These are phyloP conservation scores for Drosera capensis DNA, from an alignment of 148 eudicot genomes.

Conservation along the genomic window DNA sequence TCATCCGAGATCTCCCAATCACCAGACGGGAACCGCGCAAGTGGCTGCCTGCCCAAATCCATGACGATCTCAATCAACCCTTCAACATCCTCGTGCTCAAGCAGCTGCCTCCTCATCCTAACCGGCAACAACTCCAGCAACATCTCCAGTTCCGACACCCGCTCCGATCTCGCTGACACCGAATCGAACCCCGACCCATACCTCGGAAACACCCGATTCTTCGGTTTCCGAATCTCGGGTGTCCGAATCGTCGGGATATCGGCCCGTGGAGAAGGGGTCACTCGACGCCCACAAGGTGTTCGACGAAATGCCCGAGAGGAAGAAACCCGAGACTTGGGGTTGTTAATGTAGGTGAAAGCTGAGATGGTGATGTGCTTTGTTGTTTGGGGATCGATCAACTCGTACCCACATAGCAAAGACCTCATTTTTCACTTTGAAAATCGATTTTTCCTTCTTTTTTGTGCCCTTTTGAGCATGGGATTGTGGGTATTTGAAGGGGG, in stretches of 20 bases:
- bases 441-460: too few relatives aligned
- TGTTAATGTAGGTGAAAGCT: constrained; percentile 27
- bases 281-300: constrained; percentile 28
- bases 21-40: constrained; percentile 89
- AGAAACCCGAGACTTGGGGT: constrained; percentile 11
- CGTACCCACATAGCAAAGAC: constrained; percentile 45
- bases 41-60: constrained; percentile 91
- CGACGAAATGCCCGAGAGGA: constrained; percentile 68
- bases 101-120: constrained; percentile 55
- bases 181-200: constrained; percentile 37
- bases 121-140: constrained; percentile 68
- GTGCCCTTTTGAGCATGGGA: too few relatives aligned
- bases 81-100: constrained; percentile 44
- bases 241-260: constrained; percentile 26
- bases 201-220: constrained; percentile 34
- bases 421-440: too few relatives aligned
- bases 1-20: constrained; percentile 81
- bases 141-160: constrained; percentile 54
- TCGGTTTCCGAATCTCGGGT: constrained; percentile 64
- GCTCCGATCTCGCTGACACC: constrained; percentile 21
- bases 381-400: constrained; percentile 54
- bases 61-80: constrained; percentile 75
- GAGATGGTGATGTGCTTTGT: constrained; percentile 30
- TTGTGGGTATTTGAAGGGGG: too few relatives aligned
- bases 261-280: constrained; percentile 21